Conservation (phyloP, 169 alveolate genomes). For the Amoebophrya sp. region DNA sequence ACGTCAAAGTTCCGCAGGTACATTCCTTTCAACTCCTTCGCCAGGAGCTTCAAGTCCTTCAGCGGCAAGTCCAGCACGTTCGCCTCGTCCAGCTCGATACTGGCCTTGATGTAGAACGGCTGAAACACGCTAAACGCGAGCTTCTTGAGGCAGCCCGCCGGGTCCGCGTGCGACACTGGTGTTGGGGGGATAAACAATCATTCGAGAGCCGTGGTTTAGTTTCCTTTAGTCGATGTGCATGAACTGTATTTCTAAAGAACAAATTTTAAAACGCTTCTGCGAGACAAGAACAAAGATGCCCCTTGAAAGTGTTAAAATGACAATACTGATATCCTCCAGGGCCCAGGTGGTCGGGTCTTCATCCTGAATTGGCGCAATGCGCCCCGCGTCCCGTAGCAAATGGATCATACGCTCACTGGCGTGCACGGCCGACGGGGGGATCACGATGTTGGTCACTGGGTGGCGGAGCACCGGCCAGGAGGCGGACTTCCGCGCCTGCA, state of each 20-base stretch:
- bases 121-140: background rate
- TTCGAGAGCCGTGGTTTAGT: too few species aligned
- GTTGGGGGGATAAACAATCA: too few species aligned
- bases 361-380: background rate
- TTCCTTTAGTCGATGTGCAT: too few species aligned
- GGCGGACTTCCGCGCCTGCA: background rate
- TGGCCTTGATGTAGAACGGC: slow-evolving; percentile 16
- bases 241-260: too few species aligned
- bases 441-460: background rate
- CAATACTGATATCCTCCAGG: background rate
- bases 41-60: background rate
- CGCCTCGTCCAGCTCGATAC: background rate
- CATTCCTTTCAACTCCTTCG: background rate
- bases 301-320: too few species aligned
- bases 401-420: background rate
- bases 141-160: background rate
- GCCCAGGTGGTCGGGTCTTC: slow-evolving; percentile 12
- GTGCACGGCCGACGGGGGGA: background rate
- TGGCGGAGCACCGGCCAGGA: background rate
- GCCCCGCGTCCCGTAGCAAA: background rate
- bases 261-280: too few species aligned
- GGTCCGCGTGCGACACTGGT: background rate
- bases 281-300: too few species aligned
- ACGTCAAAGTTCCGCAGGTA: background rate
- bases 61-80: background rate